Evolutionary conservation across 169 alveolate species (phyloP), one percentile per base, ranked within the genome.

Genomic region (Cryptosporidium andersoni): DNA sequence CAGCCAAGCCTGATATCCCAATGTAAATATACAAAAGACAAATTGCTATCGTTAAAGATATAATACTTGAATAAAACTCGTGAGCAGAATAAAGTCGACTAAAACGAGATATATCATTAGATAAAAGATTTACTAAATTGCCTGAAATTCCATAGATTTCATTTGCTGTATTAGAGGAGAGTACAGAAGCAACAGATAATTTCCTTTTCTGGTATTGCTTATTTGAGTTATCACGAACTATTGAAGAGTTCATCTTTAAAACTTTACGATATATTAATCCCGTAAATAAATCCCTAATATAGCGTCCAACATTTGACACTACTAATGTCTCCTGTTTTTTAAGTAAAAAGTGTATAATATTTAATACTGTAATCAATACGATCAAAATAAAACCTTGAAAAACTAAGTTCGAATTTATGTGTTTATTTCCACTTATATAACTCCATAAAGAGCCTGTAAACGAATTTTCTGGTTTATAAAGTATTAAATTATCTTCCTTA

Each of bases 261-360:
- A 74, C 16, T 51, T 74, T 74, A 12, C 85, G 51, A 25, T 74
- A 74, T 4, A 74, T 51, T 12, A 74, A 55, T 11, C 85, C 74
- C 3, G 74, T 74, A 43, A 74, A 58, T 49, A 74, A 43, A 2
- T 66, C 55, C 40, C 85, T 51, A n/a, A 74, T n/a, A 25, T 42
- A 37, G 9, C 85, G 55, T 12, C 85, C 85, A 14, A 74, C 4
- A 11, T 48, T 36, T 6, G 85, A 43, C 5, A 74, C 85, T n/a
- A 74, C 9, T 47, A 66, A 58, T 14, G 85, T 74, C 14, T 74
- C 85, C 36, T 74, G 85, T 47, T 74, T 66, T 12, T 68, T 74
- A 7, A 74, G 60, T 25, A 74, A 2, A 4, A 68, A 51, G 14
- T 53, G 60, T 4, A 64, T 43, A 37, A 74, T 74, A 4, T 9